Evolutionary conservation across 2,329 filamentous ascomycete genomes (phyloP).

Genomic region (Apiospora saccharicola): DNA sequence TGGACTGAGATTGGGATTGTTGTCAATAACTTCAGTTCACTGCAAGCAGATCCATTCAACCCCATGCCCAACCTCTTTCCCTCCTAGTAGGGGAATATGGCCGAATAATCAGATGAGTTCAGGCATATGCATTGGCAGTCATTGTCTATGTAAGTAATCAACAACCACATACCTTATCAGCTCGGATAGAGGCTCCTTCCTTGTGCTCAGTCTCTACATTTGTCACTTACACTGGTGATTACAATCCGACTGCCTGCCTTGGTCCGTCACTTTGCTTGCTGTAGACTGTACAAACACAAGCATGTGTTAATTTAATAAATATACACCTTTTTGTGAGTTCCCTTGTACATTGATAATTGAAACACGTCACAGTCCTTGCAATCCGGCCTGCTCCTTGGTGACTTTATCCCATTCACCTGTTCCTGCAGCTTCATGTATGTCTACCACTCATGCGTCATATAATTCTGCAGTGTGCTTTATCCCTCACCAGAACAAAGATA

Average conservation of each 20-base stretch:
- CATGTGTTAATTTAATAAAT: neutral
- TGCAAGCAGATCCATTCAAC: neutral
- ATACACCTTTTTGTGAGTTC: neutral
- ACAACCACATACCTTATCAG: neutral
- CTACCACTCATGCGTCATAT: neutral
- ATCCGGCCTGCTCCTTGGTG: neutral
- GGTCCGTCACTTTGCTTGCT: neutral
- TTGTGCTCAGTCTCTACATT: neutral
- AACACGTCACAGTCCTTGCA: neutral
- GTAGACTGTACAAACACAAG: neutral
- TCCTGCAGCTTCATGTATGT: neutral
- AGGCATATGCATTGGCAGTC: neutral
- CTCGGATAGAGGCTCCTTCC: neutral
- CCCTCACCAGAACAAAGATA: neutral
- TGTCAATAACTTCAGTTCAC: neutral
- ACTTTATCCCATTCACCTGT: neutral
- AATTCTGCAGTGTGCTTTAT: neutral
- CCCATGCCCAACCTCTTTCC: neutral
- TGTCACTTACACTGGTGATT: neutral
- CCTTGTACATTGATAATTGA: too few species aligned
- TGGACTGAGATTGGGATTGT: neutral
- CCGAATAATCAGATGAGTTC: neutral
- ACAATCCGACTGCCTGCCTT: neutral
- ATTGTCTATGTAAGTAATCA: neutral
- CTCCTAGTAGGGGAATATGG: neutral